Evolutionary conservation across 176 grass and related monocot species (phyloP).

Genomic region (Typha latifolia): DNA sequence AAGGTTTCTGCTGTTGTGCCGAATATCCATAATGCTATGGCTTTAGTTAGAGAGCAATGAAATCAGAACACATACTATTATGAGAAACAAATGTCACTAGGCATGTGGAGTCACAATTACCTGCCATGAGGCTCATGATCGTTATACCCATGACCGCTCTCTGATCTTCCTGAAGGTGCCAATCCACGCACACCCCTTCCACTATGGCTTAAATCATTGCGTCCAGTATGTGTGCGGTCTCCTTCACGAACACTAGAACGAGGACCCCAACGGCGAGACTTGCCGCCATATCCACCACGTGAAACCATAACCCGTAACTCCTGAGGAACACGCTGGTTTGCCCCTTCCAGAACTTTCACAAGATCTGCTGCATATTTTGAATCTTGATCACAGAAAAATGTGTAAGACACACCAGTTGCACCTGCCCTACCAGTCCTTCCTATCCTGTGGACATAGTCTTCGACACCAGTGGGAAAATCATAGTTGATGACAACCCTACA

Average conservation of each 20-base stretch:
- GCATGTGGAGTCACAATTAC: slow-evolving; percentile 12
- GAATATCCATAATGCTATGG: not conserved
- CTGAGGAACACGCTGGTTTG: slow-evolving; percentile 67
- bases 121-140: slow-evolving; percentile 43
- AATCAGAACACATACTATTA: not conserved
- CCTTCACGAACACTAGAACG: slow-evolving; percentile 27
- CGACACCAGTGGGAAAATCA: slow-evolving; percentile 92
- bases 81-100: slow-evolving; percentile 1
- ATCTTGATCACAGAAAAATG: slow-evolving; percentile 86
- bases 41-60: not conserved
- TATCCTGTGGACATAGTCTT: slow-evolving; percentile 98
- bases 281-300: slow-evolving; percentile 48
- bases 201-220: slow-evolving; percentile 41
- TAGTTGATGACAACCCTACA: slow-evolving; percentile 92
- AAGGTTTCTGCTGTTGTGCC: not conserved
- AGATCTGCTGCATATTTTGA: slow-evolving; percentile 80
- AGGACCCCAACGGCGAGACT: slow-evolving; percentile 28
- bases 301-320: slow-evolving; percentile 68
- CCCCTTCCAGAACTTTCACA: slow-evolving; percentile 81
- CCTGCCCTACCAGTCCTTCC: slow-evolving; percentile 89
- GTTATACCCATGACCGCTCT: slow-evolving; percentile 27
- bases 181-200: slow-evolving; percentile 18
- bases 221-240: slow-evolving; percentile 24
- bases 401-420: slow-evolving; percentile 86
- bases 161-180: slow-evolving; percentile 31